Conservation (phyloP, 164 flowering plant species). For the grape (Vitis vinifera) region DNA sequence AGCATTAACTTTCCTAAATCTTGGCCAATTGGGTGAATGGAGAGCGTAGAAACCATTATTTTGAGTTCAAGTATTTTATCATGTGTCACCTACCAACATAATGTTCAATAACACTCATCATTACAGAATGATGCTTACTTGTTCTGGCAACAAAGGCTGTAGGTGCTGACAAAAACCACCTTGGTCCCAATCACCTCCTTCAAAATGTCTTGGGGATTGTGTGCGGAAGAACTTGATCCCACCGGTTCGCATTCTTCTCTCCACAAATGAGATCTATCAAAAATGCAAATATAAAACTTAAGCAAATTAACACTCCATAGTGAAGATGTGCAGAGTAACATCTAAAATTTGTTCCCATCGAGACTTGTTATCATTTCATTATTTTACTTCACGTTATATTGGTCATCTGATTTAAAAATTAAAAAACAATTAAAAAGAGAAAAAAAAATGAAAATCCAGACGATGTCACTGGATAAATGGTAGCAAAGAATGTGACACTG, state of each 20-base stretch:
- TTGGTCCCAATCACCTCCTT: slow-evolving; percentile 98
- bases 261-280: slow-evolving; percentile 50
- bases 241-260: slow-evolving; percentile 39
- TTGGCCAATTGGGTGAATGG: too few relatives aligned
- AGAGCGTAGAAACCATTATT: too few relatives aligned
- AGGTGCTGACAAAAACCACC: slow-evolving; percentile 83
- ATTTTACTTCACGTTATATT: too few relatives aligned
- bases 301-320: slow-evolving; percentile 3
- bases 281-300: background rate
- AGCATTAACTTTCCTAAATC: too few relatives aligned
- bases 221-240: slow-evolving; percentile 73
- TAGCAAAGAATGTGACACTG: too few relatives aligned
- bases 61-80: too few relatives aligned
- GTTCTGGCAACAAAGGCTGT: slow-evolving; percentile 55
- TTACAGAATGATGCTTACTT: slow-evolving; percentile 38
- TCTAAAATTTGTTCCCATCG: too few relatives aligned
- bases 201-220: slow-evolving; percentile 96
- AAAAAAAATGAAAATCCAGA: too few relatives aligned
- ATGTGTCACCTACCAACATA: background rate
- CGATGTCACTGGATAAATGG: too few relatives aligned
- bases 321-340: background rate
- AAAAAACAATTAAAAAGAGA: too few relatives aligned
- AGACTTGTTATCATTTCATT: too few relatives aligned
- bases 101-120: background rate
- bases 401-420: too few relatives aligned